Conservation (phyloP, 129 eudicot species). For the Calendula officinalis region DNA sequence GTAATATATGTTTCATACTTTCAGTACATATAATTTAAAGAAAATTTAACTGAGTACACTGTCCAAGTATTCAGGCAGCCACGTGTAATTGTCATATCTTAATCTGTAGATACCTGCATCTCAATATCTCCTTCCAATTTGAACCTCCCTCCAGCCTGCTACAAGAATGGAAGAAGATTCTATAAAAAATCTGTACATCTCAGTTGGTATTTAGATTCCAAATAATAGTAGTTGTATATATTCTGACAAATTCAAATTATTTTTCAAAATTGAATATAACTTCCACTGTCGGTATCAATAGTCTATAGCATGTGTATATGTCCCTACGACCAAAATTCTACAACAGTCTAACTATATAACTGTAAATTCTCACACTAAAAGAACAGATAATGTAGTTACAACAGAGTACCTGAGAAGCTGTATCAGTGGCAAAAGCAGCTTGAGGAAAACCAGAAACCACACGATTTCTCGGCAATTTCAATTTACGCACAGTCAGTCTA, state of each 20-base stretch:
- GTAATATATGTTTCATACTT: background rate
- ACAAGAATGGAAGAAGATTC: conserved; percentile 21
- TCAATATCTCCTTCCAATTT: conserved; percentile 64
- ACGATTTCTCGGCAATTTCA: conserved; percentile 40
- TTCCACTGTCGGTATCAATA: too few relatives aligned
- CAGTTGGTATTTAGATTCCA: background rate
- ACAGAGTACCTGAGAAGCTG: conserved; percentile 56
- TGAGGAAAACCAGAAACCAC: conserved; percentile 30
- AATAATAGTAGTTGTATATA: background rate
- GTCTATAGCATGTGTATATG: background rate
- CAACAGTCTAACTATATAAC: background rate
- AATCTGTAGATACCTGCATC: conserved; percentile 60
- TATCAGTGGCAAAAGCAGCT: conserved; percentile 67
- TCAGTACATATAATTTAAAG: conserved; percentile 2
- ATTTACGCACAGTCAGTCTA: conserved; percentile 36
- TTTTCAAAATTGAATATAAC: too few relatives aligned
- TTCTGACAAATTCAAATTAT: too few relatives aligned
- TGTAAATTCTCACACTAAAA: background rate
- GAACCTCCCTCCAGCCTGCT: conserved; percentile 68
- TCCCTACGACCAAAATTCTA: background rate
- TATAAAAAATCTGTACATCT: conserved; percentile 21
- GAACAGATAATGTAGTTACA: background rate
- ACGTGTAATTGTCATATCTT: conserved; percentile 3
- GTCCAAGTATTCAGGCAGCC: conserved; percentile 3
- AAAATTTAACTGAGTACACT: conserved; percentile 8